Evolutionary conservation across 2,329 filamentous ascomycete species (phyloP).

Genomic region (Scleromitrula shiraiana): DNA sequence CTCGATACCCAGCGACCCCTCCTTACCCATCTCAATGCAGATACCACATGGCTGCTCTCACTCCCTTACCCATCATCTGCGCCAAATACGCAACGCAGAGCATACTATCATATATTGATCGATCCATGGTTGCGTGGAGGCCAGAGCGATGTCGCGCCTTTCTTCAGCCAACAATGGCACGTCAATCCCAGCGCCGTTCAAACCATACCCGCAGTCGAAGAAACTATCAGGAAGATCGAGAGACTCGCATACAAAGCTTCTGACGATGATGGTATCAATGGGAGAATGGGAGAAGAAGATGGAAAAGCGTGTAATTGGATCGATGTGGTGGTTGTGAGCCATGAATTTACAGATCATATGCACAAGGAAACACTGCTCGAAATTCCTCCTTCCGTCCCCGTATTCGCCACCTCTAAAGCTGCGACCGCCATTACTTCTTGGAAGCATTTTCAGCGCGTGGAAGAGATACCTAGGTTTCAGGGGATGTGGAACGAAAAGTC

Average conservation of each 20-base stretch:
- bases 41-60: constrained; percentile 61
- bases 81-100: constrained; percentile 14
- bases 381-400: constrained; percentile 43
- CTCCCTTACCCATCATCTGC: constrained; percentile 42
- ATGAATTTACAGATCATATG: constrained; percentile 61
- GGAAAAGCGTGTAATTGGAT: constrained; percentile 34
- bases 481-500: constrained; percentile 28
- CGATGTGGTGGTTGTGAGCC: constrained; percentile 51
- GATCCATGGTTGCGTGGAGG: constrained; percentile 58
- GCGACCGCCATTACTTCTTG: constrained; percentile 48
- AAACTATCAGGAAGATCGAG: constrained; percentile 43
- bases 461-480: constrained; percentile 25
- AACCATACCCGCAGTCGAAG: constrained; percentile 47
- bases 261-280: constrained; percentile 5
- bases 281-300: neutral
- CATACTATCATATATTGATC: constrained; percentile 55
- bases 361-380: constrained; percentile 53
- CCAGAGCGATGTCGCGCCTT: constrained; percentile 54
- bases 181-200: constrained; percentile 44
- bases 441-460: constrained; percentile 51
- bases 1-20: constrained; percentile 37
- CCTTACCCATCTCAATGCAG: constrained; percentile 57
- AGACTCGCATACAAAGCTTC: constrained; percentile 7
- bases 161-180: constrained; percentile 61
- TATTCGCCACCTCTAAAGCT: constrained; percentile 53